Evolutionary conservation across 2,329 filamentous ascomycete species (phyloP).

Genomic region (Dactylellina drechsleri): DNA sequence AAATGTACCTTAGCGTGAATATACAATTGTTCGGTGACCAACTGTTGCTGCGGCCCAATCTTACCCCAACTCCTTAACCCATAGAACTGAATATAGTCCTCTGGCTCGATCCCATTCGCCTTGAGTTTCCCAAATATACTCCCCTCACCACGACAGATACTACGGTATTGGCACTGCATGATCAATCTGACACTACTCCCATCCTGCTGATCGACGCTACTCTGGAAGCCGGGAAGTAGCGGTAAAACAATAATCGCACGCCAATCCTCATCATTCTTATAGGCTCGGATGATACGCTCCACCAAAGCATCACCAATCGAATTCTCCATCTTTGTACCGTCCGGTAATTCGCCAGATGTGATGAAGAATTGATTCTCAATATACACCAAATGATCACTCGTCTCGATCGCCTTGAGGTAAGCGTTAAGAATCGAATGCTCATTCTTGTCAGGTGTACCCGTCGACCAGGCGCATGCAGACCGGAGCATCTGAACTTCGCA

Average conservation of each 20-base stretch:
- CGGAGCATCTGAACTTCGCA: slow-evolving; percentile 96
- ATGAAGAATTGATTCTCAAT: slow-evolving; percentile 99
- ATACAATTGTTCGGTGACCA: slow-evolving; percentile 96
- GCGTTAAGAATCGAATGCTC: slow-evolving; percentile 97
- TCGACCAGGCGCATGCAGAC: slow-evolving; percentile 89
- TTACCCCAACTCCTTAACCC: slow-evolving; percentile 91
- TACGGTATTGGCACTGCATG: slow-evolving; percentile 95
- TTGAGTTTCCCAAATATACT: slow-evolving; percentile 90
- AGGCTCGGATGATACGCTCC: slow-evolving; percentile 85
- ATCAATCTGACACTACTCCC: slow-evolving; percentile 94
- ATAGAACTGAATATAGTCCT: slow-evolving; percentile 96
- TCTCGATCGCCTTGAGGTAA: slow-evolving; percentile 92
- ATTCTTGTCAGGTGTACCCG: slow-evolving; percentile 81
- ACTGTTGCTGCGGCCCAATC: slow-evolving; percentile 80
- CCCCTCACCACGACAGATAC: slow-evolving; percentile 89
- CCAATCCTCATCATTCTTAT: slow-evolving; percentile 87
- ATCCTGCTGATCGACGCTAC: slow-evolving; percentile 91
- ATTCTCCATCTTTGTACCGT: slow-evolving; percentile 88
- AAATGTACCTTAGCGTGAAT: slow-evolving; percentile 81
- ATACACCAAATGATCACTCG: slow-evolving; percentile 96
- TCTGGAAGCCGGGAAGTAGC: slow-evolving; percentile 98
- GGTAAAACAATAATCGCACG: slow-evolving; percentile 89
- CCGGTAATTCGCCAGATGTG: slow-evolving; percentile 81
- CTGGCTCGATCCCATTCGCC: slow-evolving; percentile 83
- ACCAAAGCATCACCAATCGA: slow-evolving; percentile 94